These are phyloP conservation scores for Drechslerella coelobrocha DNA, from an alignment of 2,329 filamentous ascomycete genomes.

Conservation along the genomic window DNA sequence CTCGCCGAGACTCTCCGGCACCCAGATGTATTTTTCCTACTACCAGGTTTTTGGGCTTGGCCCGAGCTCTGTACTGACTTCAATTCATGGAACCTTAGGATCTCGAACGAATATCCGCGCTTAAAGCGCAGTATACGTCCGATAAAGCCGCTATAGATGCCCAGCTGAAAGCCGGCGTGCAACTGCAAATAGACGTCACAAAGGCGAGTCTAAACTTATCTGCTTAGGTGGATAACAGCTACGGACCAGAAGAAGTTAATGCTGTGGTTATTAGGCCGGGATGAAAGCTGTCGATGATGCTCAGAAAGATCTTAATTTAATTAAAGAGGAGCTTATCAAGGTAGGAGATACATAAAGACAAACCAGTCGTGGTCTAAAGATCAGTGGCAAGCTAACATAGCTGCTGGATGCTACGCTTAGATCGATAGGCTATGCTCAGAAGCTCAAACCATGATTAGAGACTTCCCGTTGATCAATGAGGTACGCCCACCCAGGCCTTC, in stretches of 20 bases:
- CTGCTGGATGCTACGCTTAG: slow-evolving; percentile 14
- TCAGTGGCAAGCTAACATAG: too few relatives aligned
- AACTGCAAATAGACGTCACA: slow-evolving; percentile 91
- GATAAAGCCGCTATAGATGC: slow-evolving; percentile 92
- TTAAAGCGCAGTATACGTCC: slow-evolving; percentile 90
- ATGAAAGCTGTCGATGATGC: slow-evolving; percentile 88
- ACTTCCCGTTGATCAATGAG: slow-evolving; percentile 90
- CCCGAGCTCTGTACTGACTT: not conserved
- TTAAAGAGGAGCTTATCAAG: slow-evolving; percentile 98
- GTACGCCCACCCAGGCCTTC: slow-evolving; percentile 56
- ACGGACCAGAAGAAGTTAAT: too few relatives aligned
- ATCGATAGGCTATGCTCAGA: slow-evolving; percentile 98
- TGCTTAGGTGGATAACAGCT: too few relatives aligned
- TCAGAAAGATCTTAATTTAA: slow-evolving; percentile 86
- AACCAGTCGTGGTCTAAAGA: too few relatives aligned
- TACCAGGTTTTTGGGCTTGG: not conserved
- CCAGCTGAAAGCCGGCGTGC: slow-evolving; percentile 84
- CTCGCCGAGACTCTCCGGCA: slow-evolving; percentile 92
- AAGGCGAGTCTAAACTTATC: too few relatives aligned
- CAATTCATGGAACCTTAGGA: slow-evolving; percentile 61
- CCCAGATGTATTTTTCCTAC: slow-evolving; percentile 67
- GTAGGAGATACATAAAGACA: too few relatives aligned
- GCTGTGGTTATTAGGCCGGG: slow-evolving; percentile 68
- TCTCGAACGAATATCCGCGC: slow-evolving; percentile 87
- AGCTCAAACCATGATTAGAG: slow-evolving; percentile 94